Conservation (phyloP, 305 asterid genomes). For the Fraxinus velutina region DNA sequence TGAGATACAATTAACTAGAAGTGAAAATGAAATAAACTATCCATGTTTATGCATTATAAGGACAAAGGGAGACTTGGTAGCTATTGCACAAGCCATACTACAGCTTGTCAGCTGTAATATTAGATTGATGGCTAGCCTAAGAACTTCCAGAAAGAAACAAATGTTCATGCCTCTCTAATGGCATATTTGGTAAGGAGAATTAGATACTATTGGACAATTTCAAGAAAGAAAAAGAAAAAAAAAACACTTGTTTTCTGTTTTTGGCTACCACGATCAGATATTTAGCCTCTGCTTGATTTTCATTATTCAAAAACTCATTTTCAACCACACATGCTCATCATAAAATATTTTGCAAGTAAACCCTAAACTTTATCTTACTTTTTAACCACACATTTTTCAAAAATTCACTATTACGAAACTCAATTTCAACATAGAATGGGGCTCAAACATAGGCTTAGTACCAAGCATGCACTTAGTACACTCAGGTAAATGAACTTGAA, state of each 20-base stretch:
- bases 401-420: too few species aligned
- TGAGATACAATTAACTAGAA: not conserved
- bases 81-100: not conserved
- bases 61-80: not conserved
- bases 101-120: not conserved
- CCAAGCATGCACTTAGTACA: not conserved
- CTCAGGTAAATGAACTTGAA: not conserved
- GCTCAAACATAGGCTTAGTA: not conserved
- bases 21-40: slow-evolving; percentile 6
- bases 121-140: not conserved
- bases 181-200: not conserved
- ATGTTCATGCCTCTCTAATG: not conserved
- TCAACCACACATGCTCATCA: too few species aligned
- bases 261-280: not conserved
- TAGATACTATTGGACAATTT: not conserved
- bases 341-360: too few species aligned
- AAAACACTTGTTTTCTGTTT: not conserved
- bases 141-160: not conserved
- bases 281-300: too few species aligned
- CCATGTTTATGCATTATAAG: not conserved
- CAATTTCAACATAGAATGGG: too few species aligned
- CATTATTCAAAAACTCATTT: too few species aligned
- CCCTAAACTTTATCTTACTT: too few species aligned
- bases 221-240: not conserved
- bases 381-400: too few species aligned